Evolutionary conservation across 768 basidiomycete genomes (phyloP).

Genomic region (Phanerochaete carnosa): DNA sequence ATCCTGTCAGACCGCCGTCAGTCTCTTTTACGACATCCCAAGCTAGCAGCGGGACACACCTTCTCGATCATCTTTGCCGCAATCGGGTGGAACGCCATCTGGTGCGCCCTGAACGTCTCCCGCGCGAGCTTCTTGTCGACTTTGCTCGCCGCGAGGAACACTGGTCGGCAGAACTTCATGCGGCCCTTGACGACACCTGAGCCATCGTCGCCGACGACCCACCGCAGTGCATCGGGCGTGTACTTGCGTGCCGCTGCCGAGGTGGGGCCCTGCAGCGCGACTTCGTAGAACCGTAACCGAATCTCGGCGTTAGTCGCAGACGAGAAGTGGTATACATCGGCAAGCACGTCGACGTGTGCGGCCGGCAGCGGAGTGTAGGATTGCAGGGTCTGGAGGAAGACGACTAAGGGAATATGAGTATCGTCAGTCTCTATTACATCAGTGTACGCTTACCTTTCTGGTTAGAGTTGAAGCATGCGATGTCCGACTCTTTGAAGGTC

Average conservation of each 20-base stretch:
- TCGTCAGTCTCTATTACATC: background rate
- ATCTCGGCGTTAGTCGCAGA: conserved; percentile 73
- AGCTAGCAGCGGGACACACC: conserved; percentile 33
- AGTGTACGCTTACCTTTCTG: conserved; percentile 57
- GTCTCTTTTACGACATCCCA: background rate
- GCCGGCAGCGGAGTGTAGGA: conserved; percentile 56
- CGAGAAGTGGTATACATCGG: conserved; percentile 43
- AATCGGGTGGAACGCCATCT: conserved; percentile 70
- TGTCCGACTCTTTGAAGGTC: conserved; percentile 57
- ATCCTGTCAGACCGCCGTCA: background rate
- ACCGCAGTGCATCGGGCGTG: conserved; percentile 48
- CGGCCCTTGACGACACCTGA: conserved; percentile 68
- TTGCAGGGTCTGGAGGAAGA: conserved; percentile 80
- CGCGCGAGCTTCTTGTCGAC: conserved; percentile 54
- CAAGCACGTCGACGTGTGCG: conserved; percentile 57
- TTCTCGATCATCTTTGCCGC: conserved; percentile 73
- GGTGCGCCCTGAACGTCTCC: conserved; percentile 43
- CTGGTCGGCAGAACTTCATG: conserved; percentile 82
- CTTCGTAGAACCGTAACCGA: conserved; percentile 71
- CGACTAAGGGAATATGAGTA: conserved; percentile 42
- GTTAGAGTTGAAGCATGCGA: conserved; percentile 64
- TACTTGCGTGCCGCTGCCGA: conserved; percentile 46
- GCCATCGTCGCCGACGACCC: conserved; percentile 64
- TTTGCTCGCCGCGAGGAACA: conserved; percentile 50
- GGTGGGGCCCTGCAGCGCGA: conserved; percentile 53